Conservation (phyloP, 345 rosid genomes). For the Arabis hirsuta region DNA sequence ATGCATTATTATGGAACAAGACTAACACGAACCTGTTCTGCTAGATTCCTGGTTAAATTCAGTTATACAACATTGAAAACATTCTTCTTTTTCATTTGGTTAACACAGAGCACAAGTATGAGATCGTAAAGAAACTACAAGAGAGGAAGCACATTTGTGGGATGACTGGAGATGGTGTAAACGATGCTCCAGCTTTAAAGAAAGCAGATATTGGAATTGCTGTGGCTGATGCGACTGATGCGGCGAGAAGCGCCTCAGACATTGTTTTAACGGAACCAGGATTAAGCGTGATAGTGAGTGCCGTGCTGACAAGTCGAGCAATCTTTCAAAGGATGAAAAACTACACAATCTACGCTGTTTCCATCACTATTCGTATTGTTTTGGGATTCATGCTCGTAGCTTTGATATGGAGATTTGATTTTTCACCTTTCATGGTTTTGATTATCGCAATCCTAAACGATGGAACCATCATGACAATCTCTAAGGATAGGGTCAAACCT, state of each 20-base stretch:
- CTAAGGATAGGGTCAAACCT: conserved; percentile 81
- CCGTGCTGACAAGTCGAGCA: conserved; percentile 79
- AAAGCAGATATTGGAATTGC: conserved; percentile 87
- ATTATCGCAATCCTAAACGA: conserved; percentile 82
- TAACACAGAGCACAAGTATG: conserved; percentile 72
- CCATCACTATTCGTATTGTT: conserved; percentile 85
- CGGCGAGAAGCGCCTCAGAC: conserved; percentile 80
- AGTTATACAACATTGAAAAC: not conserved
- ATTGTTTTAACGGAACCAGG: conserved; percentile 85
- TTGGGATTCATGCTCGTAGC: conserved; percentile 78
- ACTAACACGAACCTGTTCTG: not conserved
- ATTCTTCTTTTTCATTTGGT: not conserved
- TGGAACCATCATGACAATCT: conserved; percentile 88
- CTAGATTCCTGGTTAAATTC: not conserved
- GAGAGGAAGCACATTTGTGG: conserved; percentile 81
- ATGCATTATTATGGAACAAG: no score
- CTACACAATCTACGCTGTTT: conserved; percentile 88
- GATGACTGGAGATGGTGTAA: conserved; percentile 91
- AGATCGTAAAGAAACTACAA: conserved; percentile 77
- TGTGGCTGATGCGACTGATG: conserved; percentile 85
- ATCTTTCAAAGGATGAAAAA: conserved; percentile 94
- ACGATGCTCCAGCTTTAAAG: conserved; percentile 83
- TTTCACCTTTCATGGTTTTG: conserved; percentile 86
- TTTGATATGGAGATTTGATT: conserved; percentile 77
- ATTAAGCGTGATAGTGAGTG: conserved; percentile 73